Percentiles rank a stretch among this genome's conserved stretches.
Evolutionary conservation across 768 basidiomycete genomes (phyloP).

Genomic region (Mycena chlorophos): DNA sequence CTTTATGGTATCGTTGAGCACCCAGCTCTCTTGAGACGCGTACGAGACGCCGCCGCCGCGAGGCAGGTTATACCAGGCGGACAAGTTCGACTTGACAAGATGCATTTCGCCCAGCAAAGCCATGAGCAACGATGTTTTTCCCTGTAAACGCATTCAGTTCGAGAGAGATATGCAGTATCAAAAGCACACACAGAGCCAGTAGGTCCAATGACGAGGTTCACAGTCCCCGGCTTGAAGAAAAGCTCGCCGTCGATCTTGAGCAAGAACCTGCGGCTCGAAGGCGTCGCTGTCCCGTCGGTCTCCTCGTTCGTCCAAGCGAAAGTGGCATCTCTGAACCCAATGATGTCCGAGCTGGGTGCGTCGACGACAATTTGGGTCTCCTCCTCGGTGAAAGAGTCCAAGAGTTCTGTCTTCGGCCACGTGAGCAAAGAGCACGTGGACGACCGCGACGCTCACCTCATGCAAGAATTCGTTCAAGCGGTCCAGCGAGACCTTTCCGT

Average conservation of each 20-base stretch:
- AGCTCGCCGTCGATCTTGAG: conserved; percentile 56
- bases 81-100: conserved; percentile 48
- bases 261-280: conserved; percentile 47
- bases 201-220: conserved; percentile 63
- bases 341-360: conserved; percentile 26
- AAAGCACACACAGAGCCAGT: conserved; percentile 41
- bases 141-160: conserved; percentile 23
- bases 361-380: conserved; percentile 8
- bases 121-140: conserved; percentile 69
- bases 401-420: conserved; percentile 43
- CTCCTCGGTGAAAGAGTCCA: conserved; percentile 41
- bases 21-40: conserved; percentile 85
- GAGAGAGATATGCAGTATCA: neutral
- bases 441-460: conserved; percentile 28
- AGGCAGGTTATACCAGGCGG: conserved; percentile 72
- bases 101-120: conserved; percentile 72
- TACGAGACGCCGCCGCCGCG: conserved; percentile 70
- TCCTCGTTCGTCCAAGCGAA: conserved; percentile 56
- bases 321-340: conserved; percentile 54
- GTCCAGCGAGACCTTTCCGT: conserved; percentile 65
- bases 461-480: conserved; percentile 47
- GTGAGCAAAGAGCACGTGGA: neutral
- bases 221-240: conserved; percentile 49
- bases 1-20: conserved; percentile 75
- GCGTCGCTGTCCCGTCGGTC: conserved; percentile 29